These are phyloP conservation scores for Cryphonectria parasitica DNA, from an alignment of 2,329 filamentous ascomycete species.

Conservation along the genomic window DNA sequence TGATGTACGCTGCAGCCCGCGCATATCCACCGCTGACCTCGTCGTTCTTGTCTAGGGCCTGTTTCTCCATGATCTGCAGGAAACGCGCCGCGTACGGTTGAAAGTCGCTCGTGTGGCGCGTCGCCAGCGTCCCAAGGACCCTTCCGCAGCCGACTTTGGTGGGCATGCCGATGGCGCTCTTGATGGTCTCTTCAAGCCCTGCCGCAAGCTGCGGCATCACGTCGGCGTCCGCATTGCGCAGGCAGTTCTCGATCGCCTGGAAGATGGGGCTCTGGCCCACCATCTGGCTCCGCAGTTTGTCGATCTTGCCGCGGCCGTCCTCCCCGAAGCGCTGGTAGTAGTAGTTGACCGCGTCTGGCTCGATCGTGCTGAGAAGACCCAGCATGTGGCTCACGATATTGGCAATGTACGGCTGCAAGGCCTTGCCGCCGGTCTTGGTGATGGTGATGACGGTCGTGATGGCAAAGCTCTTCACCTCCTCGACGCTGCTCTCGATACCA, in stretches of 20 bases:
- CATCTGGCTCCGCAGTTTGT: conserved; percentile 80
- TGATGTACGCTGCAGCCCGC: conserved; percentile 81
- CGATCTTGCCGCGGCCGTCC: conserved; percentile 84
- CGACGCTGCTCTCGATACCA: conserved; percentile 83
- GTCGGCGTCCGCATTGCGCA: conserved; percentile 78
- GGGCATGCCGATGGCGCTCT: conserved; percentile 84
- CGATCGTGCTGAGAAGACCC: conserved; percentile 81
- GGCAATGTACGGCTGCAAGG: conserved; percentile 79
- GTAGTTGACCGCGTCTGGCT: conserved; percentile 89
- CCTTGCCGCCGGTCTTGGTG: conserved; percentile 83
- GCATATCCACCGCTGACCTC: conserved; percentile 91
- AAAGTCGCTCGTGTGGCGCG: conserved; percentile 76
- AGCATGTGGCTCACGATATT: conserved; percentile 81
- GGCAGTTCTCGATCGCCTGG: conserved; percentile 86
- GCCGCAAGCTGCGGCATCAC: conserved; percentile 78
- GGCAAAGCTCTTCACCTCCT: conserved; percentile 85
- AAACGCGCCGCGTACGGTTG: conserved; percentile 75
- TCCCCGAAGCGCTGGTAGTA: conserved; percentile 89
- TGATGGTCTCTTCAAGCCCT: conserved; percentile 77
- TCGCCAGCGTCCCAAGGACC: conserved; percentile 82
- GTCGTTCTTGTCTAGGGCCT: conserved; percentile 88
- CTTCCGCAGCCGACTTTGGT: conserved; percentile 91
- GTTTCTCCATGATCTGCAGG: conserved; percentile 76
- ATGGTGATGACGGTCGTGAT: conserved; percentile 84
- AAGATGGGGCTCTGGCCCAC: conserved; percentile 88